These are phyloP conservation scores for Russula compacta DNA, from an alignment of 768 basidiomycete genomes.

Conservation along the genomic window DNA sequence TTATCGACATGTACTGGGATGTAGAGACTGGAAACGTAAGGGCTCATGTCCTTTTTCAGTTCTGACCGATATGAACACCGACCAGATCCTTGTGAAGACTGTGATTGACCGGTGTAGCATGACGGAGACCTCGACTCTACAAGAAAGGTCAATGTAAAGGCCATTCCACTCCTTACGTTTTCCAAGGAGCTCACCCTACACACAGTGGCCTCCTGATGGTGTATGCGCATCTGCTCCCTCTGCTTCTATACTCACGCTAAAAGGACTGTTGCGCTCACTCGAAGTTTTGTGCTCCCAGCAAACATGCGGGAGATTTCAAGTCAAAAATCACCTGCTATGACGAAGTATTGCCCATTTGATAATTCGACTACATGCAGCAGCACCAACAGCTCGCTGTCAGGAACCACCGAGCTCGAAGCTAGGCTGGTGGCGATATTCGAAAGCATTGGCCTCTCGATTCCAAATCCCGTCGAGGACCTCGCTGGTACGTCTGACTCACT, in stretches of 20 bases:
- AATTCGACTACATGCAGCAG: not conserved
- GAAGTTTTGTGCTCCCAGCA: slow-evolving; percentile 4
- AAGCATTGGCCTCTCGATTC: not conserved
- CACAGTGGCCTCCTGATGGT: slow-evolving; percentile 1
- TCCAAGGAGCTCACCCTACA: not conserved
- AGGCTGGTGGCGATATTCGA: not conserved
- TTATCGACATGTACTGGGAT: slow-evolving; percentile 13
- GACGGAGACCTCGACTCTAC: not conserved
- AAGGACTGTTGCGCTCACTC: not conserved
- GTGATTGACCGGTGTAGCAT: not conserved
- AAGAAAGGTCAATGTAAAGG: slow-evolving; percentile 2
- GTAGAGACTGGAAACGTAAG: not conserved
- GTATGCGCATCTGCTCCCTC: slow-evolving; percentile 3
- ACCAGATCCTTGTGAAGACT: not conserved
- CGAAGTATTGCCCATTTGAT: not conserved
- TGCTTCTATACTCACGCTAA: not conserved
- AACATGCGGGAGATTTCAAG: not conserved
- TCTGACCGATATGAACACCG: not conserved
- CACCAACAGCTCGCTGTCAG: not conserved
- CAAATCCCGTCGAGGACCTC: not conserved
- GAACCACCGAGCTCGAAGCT: not conserved
- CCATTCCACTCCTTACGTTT: not conserved
- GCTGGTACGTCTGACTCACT: not conserved
- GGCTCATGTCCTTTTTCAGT: not conserved
- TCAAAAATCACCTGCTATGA: not conserved